Evolutionary conservation across 2,329 filamentous ascomycete genomes (phyloP).

Genomic region (Talaromyces sp.): DNA sequence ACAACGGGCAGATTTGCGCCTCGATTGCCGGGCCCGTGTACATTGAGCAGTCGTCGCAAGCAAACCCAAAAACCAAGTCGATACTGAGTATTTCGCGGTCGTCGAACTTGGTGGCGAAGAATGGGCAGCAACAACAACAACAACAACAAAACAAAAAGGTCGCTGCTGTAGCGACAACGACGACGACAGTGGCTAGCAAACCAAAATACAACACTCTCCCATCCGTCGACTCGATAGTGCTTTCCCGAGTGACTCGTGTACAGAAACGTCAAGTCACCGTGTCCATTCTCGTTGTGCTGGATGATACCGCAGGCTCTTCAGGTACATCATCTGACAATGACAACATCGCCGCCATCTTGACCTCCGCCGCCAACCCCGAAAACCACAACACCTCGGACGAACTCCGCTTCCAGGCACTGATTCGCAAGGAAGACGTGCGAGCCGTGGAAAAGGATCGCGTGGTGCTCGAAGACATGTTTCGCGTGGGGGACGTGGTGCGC

Average conservation of each 20-base stretch:
- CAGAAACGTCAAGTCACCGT: constrained; percentile 79
- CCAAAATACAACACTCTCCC: constrained; percentile 69
- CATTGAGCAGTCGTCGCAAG: constrained; percentile 44
- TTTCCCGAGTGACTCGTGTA: constrained; percentile 80
- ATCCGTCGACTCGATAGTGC: constrained; percentile 70
- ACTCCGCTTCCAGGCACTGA: constrained; percentile 68
- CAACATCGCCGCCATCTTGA: constrained; percentile 31
- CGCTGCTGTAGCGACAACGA: constrained; percentile 5
- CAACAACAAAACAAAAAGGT: neutral
- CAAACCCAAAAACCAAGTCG: constrained; percentile 25
- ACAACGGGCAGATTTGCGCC: constrained; percentile 68
- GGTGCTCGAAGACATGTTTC: constrained; percentile 82
- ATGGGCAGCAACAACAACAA: neutral
- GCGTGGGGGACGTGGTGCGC: constrained; percentile 85
- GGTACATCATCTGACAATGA: constrained; percentile 27
- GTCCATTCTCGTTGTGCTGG: constrained; percentile 75
- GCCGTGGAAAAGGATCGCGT: constrained; percentile 95
- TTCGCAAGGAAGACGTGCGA: constrained; percentile 83
- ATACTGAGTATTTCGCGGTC: constrained; percentile 33
- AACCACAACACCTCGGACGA: constrained; percentile 55
- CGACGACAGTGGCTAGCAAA: constrained; percentile 16
- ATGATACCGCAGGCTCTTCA: constrained; percentile 3
- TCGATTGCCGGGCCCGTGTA: constrained; percentile 72
- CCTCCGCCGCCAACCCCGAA: constrained; percentile 34
- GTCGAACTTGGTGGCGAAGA: neutral